A percentile compares a stretch with the other conserved stretches of the same genome.
Evolutionary conservation across 2,329 filamentous ascomycete species (phyloP).

Genomic region (Aspergillus felis): DNA sequence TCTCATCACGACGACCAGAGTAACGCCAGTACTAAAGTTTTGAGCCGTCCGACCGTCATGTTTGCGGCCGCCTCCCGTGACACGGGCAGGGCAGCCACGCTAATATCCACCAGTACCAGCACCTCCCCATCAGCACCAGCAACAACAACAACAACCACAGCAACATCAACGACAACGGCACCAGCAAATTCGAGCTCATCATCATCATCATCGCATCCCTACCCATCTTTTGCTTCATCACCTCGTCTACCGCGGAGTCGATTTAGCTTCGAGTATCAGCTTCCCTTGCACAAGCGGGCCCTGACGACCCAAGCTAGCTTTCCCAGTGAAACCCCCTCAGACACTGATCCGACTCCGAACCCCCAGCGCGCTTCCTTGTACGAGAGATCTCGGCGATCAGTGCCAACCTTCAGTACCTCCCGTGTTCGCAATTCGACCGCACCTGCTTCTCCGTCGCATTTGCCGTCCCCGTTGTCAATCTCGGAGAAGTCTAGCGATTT

Average conservation of each 20-base stretch:
- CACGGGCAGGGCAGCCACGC: slow-evolving; percentile 23
- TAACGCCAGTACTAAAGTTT: background rate
- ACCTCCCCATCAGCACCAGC: slow-evolving; percentile 21
- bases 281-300: slow-evolving; percentile 18
- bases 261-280: slow-evolving; percentile 22
- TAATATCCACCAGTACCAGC: slow-evolving; percentile 19
- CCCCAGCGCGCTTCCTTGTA: slow-evolving; percentile 41
- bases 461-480: slow-evolving; percentile 9
- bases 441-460: slow-evolving; percentile 14
- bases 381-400: slow-evolving; percentile 30
- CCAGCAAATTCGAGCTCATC: slow-evolving; percentile 1
- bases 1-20: background rate
- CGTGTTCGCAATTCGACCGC: slow-evolving; percentile 17
- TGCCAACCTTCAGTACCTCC: slow-evolving; percentile 22
- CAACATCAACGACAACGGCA: background rate
- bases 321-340: slow-evolving; percentile 47
- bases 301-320: slow-evolving; percentile 19
- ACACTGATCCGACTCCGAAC: slow-evolving; percentile 50
- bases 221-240: slow-evolving; percentile 4
- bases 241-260: slow-evolving; percentile 20
- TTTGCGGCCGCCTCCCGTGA: slow-evolving; percentile 27
- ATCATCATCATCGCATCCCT: slow-evolving; percentile 9
- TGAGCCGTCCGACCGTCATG: background rate
- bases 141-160: slow-evolving; percentile 25
- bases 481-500: slow-evolving; percentile 14